Evolutionary conservation across 106 monocot species (phyloP).

Genomic region (Gastrodia elata): DNA sequence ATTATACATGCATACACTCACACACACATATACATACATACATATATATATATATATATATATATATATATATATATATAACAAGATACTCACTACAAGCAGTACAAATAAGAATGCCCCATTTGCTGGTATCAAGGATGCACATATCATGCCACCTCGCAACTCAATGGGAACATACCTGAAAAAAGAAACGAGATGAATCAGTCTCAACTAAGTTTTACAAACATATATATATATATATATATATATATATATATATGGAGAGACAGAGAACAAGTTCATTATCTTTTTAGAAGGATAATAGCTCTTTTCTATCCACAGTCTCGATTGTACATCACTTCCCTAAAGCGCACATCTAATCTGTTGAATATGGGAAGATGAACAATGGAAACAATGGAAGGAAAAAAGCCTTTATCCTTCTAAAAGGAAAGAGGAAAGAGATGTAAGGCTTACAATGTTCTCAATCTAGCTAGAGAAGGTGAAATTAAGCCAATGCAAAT

Average conservation of each 20-base stretch:
- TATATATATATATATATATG: too few species aligned
- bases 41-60: neutral
- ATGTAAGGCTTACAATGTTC: constrained; percentile 59
- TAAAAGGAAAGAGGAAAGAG: too few species aligned
- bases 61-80: neutral
- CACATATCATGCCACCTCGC: constrained; percentile 87
- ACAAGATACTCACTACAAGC: constrained; percentile 28
- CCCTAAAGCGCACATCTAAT: too few species aligned
- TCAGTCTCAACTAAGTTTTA: neutral
- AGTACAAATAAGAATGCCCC: constrained; percentile 56
- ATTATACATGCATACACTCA: too few species aligned
- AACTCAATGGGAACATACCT: constrained; percentile 89
- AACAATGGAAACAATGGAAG: too few species aligned
- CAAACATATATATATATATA: neutral
- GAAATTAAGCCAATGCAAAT: constrained; percentile 74
- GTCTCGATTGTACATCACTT: too few species aligned
- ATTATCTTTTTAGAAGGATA: too few species aligned
- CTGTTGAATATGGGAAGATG: too few species aligned
- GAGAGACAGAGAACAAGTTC: too few species aligned
- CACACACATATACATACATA: neutral
- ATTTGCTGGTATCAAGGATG: constrained; percentile 69
- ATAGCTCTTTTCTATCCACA: too few species aligned
- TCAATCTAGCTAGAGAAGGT: constrained; percentile 76
- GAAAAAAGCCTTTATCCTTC: too few species aligned
- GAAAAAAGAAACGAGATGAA: constrained; percentile 10